Evolutionary conservation across 495 filamentous ascomycete species (phyloP).

Genomic region (Saxophila tyrrhenica): DNA sequence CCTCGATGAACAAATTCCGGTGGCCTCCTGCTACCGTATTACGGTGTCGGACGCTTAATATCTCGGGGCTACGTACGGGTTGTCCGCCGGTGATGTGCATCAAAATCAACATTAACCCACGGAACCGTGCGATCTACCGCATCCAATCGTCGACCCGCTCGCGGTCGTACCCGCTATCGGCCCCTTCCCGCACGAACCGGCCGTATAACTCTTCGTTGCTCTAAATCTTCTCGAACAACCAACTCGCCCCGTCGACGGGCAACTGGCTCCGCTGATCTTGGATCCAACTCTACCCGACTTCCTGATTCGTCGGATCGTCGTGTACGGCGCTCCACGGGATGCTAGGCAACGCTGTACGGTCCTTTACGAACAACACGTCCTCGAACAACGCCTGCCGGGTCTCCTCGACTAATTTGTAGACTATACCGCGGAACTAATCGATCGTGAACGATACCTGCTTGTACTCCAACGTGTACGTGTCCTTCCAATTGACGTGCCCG

Average conservation of each 20-base stretch:
- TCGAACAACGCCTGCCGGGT: background rate
- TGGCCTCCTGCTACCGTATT: constrained; percentile 4
- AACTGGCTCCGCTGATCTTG: background rate
- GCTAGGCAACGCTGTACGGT: background rate
- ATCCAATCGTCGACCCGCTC: background rate
- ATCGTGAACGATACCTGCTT: background rate
- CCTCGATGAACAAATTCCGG: constrained; percentile 6
- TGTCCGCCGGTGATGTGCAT: constrained; percentile 22
- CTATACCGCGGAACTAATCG: constrained; percentile 3
- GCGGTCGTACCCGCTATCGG: background rate
- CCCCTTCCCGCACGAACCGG: background rate
- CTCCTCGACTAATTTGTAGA: constrained; percentile 3
- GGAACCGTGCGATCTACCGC: constrained; percentile 2
- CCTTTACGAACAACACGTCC: background rate
- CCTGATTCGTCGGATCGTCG: background rate
- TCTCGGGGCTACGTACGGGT: constrained; percentile 23
- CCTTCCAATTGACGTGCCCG: constrained; percentile 12
- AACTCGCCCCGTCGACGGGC: background rate
- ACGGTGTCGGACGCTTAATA: constrained; percentile 19
- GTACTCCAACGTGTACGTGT: constrained; percentile 1
- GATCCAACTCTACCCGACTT: background rate
- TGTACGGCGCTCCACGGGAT: background rate
- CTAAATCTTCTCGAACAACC: background rate
- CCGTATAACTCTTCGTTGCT: background rate
- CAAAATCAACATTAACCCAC: constrained; percentile 16